Evolutionary conservation across 2,329 filamentous ascomycete species (phyloP).

Genomic region (Plenodomus lindquistii): DNA sequence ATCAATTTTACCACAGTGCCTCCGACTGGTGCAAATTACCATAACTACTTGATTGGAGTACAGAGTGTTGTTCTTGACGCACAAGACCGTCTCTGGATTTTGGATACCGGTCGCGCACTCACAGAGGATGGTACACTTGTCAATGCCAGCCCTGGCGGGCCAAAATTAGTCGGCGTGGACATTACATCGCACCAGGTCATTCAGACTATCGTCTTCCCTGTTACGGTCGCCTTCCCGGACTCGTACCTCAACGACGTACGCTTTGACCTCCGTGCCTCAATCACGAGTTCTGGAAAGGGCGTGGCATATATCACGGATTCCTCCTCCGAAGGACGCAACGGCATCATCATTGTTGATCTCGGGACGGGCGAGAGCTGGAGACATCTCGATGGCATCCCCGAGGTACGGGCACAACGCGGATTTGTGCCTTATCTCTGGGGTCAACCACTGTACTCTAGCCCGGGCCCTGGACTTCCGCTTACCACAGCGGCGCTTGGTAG

Average conservation of each 20-base stretch:
- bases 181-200: slow-evolving; percentile 52
- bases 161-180: slow-evolving; percentile 56
- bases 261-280: slow-evolving; percentile 53
- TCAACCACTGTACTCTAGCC: slow-evolving; percentile 50
- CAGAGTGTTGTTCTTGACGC: slow-evolving; percentile 58
- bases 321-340: slow-evolving; percentile 52
- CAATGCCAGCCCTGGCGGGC: slow-evolving; percentile 51
- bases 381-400: slow-evolving; percentile 50
- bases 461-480: slow-evolving; percentile 39
- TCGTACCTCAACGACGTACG: slow-evolving; percentile 60
- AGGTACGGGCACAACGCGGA: slow-evolving; percentile 49
- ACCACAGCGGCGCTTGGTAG: slow-evolving; percentile 50
- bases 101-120: slow-evolving; percentile 56
- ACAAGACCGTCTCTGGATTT: slow-evolving; percentile 56
- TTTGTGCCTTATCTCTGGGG: slow-evolving; percentile 57
- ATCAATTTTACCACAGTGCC: slow-evolving; percentile 57
- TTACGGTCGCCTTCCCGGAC: slow-evolving; percentile 51
- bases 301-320: slow-evolving; percentile 60
- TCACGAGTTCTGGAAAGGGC: slow-evolving; percentile 50
- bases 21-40: slow-evolving; percentile 51
- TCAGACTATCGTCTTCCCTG: slow-evolving; percentile 56
- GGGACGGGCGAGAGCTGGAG: slow-evolving; percentile 55
- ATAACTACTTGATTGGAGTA: slow-evolving; percentile 56
- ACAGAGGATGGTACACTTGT: slow-evolving; percentile 51
- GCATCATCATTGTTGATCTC: slow-evolving; percentile 56